Evolutionary conservation across 2,329 filamentous ascomycete genomes (phyloP).

Genomic region (Cladosporium sp.): DNA sequence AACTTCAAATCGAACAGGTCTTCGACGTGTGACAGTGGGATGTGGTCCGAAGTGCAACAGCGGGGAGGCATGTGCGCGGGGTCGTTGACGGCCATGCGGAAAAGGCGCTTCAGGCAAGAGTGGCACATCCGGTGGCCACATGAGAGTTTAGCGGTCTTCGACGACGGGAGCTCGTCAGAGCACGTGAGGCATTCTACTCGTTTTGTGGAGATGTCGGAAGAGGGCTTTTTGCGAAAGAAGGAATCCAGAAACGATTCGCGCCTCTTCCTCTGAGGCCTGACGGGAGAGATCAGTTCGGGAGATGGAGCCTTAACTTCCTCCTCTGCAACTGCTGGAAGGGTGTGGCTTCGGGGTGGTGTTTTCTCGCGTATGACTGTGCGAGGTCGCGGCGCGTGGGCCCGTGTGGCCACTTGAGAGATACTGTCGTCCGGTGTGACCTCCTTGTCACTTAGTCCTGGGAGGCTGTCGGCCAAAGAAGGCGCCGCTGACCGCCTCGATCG

Average conservation of each 20-base stretch:
- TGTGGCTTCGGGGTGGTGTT: slow-evolving; percentile 1
- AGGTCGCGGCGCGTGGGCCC: slow-evolving; percentile 2
- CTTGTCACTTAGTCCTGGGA: slow-evolving; percentile 5
- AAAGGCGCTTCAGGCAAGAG: slow-evolving; percentile 65
- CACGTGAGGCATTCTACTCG: slow-evolving; percentile 64
- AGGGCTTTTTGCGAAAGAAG: slow-evolving; percentile 14
- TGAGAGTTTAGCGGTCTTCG: slow-evolving; percentile 62
- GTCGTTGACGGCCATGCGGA: slow-evolving; percentile 69
- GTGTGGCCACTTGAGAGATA: slow-evolving; percentile 23
- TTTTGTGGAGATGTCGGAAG: slow-evolving; percentile 19
- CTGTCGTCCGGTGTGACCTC: slow-evolving; percentile 28
- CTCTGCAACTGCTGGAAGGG: slow-evolving; percentile 6
- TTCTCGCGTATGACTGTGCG: slow-evolving; percentile 4
- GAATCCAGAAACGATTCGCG: slow-evolving; percentile 13
- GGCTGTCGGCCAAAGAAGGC: slow-evolving; percentile 7
- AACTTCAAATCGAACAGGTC: slow-evolving; percentile 66
- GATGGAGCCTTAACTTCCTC: slow-evolving; percentile 4
- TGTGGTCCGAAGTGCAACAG: slow-evolving; percentile 69
- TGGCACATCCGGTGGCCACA: slow-evolving; percentile 81
- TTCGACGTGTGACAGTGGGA: slow-evolving; percentile 70
- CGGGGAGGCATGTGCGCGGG: slow-evolving; percentile 76
- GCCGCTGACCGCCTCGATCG: slow-evolving; percentile 9
- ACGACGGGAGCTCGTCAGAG: slow-evolving; percentile 55
- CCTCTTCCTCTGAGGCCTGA: slow-evolving; percentile 10
- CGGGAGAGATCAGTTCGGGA: not conserved